Evolutionary conservation across 495 filamentous ascomycete genomes (phyloP), one percentile per base, ranked within the genome.

Genomic region (Trichoderma gamsii): DNA sequence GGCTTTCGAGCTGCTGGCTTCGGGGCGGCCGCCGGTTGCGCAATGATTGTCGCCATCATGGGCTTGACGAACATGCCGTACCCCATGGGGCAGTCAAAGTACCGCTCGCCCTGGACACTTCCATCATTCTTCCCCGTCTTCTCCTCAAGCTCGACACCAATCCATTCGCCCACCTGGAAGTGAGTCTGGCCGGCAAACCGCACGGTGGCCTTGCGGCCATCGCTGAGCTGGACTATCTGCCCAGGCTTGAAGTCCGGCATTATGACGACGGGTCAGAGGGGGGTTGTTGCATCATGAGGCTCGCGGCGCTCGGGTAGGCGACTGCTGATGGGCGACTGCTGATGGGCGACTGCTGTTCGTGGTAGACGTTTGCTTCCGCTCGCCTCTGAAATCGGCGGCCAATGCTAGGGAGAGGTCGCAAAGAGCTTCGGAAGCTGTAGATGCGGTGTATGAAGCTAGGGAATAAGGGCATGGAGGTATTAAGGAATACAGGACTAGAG

Each of bases 91-190:
- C 94, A 97, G 29, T 92, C 86, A 73, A 98, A 99, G 77, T 99
- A 99, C 49, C 92, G 83, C 70, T 93, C 85, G 52, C 92, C 94
- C 76, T 94, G 86, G 49, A 98, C 90, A 38, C 89, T 86, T 71
- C 95, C 95, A 83, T 99, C 92, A 73, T 99, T 98, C 79, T 99
- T 98, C 13, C 95, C 95, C 13, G 82, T 84, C n/a, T 86, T 80
- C 44, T 90, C 89, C 51, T 91, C 88, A 69, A 99, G 85, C 82
- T 97, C 93, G 61, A 98, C 84, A 65, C 95, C 95, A 65, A 97
- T 81, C 92, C 94, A 99, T 35, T 91, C 89, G 66, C 93, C 96
- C 4, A 76, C 74, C 41, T 91, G 87, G 77, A 98, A 97, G 69
- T 85, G 79, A 32, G 93, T 91, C 59, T 83, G 80, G 70, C 95